Evolutionary conservation across 768 basidiomycete species (phyloP), one percentile per base, ranked within the genome.

Genomic region (Rhizopogon rudus): DNA sequence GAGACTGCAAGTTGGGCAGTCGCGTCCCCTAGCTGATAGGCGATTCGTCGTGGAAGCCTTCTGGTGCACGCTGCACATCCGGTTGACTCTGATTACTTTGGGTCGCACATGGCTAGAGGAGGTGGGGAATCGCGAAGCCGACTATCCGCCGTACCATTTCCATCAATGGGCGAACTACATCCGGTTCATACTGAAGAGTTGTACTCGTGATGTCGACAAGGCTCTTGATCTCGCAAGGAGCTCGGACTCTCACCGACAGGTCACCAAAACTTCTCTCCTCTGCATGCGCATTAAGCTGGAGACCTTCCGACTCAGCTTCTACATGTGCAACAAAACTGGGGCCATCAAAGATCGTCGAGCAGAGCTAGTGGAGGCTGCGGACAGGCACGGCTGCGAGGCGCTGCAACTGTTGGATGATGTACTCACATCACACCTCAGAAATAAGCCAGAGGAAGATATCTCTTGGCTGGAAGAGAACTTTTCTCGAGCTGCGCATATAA

Each of bases 1-100:
- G 0, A 76, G 67, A 57, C 65, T 75, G 43, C 70, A 78, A 45
- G 75, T 87, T 17, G 86, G 85, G 0, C 80, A 81, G 60, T 74
- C 79, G 0, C 77, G 75, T 43, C 86, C 83, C 6, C 76, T 75
- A 6, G 83, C 82, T 0, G 84, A 87, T 65, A 73, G 74, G 42
- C 75, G 83, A 39, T 84, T 82, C 67, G 59, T 77, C 12, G 80
- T 86, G 7, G 86, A 87, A 63, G 84, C 83, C 0, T 73, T 84
- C 51, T 81, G 80, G 77, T 59, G 68, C 10, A 78, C 80, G 6
- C 64, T 88, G 40, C 67, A 81, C 28, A 69, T 85, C 28, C 79
- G 86, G 3, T 73, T 84, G 55, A 62, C 69, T 8, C 66, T 89
- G 28, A 73, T 67, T n/a, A 66, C 77, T 40, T 59, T 86, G 54